Conservation (phyloP, 768 basidiomycete genomes). For the Tricholoma flavovirens region DNA sequence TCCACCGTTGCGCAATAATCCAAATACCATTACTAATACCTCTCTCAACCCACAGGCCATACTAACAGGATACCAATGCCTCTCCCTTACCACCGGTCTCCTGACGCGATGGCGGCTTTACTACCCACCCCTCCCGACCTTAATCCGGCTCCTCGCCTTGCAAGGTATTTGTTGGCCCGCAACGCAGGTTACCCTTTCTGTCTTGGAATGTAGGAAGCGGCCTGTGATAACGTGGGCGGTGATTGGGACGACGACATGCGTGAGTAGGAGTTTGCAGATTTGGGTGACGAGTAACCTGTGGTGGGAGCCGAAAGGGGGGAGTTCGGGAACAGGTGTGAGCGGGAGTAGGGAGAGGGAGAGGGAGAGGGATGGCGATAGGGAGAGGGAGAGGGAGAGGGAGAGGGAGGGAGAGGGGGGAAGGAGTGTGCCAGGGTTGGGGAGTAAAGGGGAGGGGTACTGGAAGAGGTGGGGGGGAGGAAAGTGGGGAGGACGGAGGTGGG, state of each 20-base stretch:
- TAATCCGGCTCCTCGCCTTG: slow-evolving; percentile 86
- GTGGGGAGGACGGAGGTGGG: slow-evolving; percentile 66
- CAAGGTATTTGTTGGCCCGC: slow-evolving; percentile 98
- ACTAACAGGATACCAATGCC: slow-evolving; percentile 86
- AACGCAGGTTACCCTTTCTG: slow-evolving; percentile 75
- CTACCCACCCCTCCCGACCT: slow-evolving; percentile 81
- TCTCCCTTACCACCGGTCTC: slow-evolving; percentile 82
- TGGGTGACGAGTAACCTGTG: slow-evolving; percentile 94
- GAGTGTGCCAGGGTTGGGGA: no score
- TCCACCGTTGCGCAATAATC: slow-evolving; percentile 1
- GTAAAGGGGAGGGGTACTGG: no score
- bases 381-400: no score
- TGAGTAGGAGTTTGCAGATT: slow-evolving; percentile 79
- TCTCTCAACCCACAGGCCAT: slow-evolving; percentile 47
- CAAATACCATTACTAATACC: neutral
- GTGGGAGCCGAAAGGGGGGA: slow-evolving; percentile 37
- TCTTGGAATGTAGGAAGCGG: slow-evolving; percentile 63
- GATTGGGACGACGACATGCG: slow-evolving; percentile 84
- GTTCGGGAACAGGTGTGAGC: no score
- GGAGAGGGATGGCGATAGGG: no score
- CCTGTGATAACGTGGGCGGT: slow-evolving; percentile 88
- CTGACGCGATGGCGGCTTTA: slow-evolving; percentile 87
- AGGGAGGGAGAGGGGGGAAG: no score
- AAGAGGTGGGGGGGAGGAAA: slow-evolving; percentile 39
- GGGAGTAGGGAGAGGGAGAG: no score